phyloP scores from a whole-genome alignment of 257 asterid genomes.

The Paulownia fortunei region DNA sequence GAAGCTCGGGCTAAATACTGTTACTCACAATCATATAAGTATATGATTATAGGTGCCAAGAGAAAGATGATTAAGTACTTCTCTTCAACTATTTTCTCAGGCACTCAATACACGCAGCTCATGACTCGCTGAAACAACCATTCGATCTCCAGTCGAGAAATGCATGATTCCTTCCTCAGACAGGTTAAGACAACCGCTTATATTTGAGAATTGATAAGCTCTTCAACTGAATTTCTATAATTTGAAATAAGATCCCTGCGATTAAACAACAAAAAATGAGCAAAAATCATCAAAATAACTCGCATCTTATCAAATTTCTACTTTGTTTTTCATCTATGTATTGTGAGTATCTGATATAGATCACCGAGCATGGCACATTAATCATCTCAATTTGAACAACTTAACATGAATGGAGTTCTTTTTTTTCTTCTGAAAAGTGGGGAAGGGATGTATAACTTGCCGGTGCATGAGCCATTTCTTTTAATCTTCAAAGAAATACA shows the following conservation, averaged over 20 bases:
- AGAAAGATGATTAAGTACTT: neutral
- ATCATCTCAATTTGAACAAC: neutral
- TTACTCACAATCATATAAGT: neutral
- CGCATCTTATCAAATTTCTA: neutral
- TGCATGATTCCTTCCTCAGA: neutral
- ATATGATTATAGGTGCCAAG: neutral
- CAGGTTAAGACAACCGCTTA: slow-evolving; percentile 28
- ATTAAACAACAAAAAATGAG: slow-evolving; percentile 23
- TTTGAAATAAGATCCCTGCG: slow-evolving; percentile 77
- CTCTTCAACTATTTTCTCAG: neutral
- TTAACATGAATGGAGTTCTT: neutral
- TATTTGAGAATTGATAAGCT: slow-evolving; percentile 65
- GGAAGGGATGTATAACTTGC: neutral
- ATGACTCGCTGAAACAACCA: neutral
- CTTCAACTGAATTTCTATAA: slow-evolving; percentile 71
- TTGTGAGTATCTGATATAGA: neutral
- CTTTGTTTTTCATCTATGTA: neutral
- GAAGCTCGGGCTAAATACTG: neutral
- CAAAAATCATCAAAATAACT: slow-evolving; percentile 12
- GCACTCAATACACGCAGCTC: neutral
- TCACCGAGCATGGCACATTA: neutral
- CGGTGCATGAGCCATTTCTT: neutral
- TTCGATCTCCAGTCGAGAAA: slow-evolving; percentile 15
- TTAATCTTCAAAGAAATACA: neutral
- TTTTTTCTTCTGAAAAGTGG: neutral